phyloP scores from a whole-genome alignment of 257 asterid genomes.

The Penstemon barbatus region DNA sequence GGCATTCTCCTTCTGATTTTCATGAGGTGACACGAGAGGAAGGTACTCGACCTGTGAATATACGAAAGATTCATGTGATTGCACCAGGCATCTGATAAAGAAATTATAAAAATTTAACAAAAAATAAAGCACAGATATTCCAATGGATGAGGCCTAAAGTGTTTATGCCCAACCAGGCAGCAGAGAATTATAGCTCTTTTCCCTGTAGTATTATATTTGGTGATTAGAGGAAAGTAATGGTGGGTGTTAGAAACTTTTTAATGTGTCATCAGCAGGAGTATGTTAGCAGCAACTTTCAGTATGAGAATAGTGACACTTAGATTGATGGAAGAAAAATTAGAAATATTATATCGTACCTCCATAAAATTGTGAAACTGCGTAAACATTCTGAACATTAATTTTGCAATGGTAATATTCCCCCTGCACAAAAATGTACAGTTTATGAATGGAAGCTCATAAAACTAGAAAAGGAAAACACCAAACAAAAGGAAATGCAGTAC shows the following conservation, averaged over 20 bases:
- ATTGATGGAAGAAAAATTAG: not conserved
- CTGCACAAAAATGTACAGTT: slow-evolving; percentile 41
- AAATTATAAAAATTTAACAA: not conserved
- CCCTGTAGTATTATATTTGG: not conserved
- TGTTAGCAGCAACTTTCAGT: not conserved
- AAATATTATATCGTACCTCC: slow-evolving; percentile 59
- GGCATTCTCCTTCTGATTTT: slow-evolving; percentile 76
- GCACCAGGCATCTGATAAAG: slow-evolving; percentile 13
- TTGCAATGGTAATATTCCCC: slow-evolving; percentile 71
- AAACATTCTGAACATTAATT: slow-evolving; percentile 95
- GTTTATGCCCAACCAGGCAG: not conserved
- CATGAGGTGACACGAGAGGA: slow-evolving; percentile 74
- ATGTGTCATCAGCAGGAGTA: slow-evolving; percentile 7
- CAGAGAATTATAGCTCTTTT: slow-evolving; percentile 8
- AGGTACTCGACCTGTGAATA: slow-evolving; percentile 82
- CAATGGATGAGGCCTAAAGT: too few species aligned
- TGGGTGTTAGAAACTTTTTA: not conserved
- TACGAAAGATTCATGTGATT: slow-evolving; percentile 15
- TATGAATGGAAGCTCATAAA: slow-evolving; percentile 9
- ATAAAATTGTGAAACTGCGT: slow-evolving; percentile 95
- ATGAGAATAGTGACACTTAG: not conserved
- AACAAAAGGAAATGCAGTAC: slow-evolving; percentile 38
- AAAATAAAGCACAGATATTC: not conserved
- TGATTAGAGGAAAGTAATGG: not conserved
- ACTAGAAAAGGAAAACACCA: not conserved